Evolutionary conservation across 345 rosid genomes (phyloP).

Genomic region (Linum trigynum): DNA sequence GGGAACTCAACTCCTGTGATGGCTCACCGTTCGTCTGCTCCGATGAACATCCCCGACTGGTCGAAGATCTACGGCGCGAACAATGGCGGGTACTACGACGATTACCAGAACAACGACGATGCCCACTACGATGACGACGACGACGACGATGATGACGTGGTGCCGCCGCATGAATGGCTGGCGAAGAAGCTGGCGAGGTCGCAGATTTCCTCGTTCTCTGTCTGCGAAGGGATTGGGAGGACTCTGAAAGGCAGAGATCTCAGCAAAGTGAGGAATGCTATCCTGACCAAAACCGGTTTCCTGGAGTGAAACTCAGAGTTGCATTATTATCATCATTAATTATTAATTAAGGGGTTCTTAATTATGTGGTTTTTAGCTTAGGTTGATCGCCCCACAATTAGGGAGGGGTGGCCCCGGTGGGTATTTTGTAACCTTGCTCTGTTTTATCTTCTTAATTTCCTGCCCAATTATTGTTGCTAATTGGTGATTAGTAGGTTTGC

Average conservation of each 20-base stretch:
- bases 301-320: conserved; percentile 37
- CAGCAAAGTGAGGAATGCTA: conserved; percentile 79
- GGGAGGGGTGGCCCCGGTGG: neutral
- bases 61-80: conserved; percentile 64
- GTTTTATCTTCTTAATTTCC: neutral
- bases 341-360: neutral
- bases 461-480: neutral
- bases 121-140: conserved; percentile 21
- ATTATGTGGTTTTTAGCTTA: neutral
- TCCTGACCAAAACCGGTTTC: conserved; percentile 83
- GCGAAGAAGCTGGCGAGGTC: conserved; percentile 73
- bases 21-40: conserved; percentile 59
- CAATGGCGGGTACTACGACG: conserved; percentile 1
- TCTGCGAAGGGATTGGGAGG: conserved; percentile 87
- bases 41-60: conserved; percentile 88
- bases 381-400: neutral
- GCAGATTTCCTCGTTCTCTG: conserved; percentile 78
- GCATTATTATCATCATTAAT: neutral
- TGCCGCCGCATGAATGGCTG: conserved; percentile 97
- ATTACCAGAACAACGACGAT: conserved; percentile 9
- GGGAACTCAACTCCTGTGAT: neutral
- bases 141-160: conserved; percentile 33
- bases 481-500: neutral
- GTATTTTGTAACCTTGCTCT: neutral
- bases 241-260: conserved; percentile 98